A percentile compares a stretch with the other conserved stretches of the same genome.
These are phyloP conservation scores for Paragyromitra xinjiangensis DNA, from an alignment of 495 filamentous ascomycete species.

Conservation along the genomic window DNA sequence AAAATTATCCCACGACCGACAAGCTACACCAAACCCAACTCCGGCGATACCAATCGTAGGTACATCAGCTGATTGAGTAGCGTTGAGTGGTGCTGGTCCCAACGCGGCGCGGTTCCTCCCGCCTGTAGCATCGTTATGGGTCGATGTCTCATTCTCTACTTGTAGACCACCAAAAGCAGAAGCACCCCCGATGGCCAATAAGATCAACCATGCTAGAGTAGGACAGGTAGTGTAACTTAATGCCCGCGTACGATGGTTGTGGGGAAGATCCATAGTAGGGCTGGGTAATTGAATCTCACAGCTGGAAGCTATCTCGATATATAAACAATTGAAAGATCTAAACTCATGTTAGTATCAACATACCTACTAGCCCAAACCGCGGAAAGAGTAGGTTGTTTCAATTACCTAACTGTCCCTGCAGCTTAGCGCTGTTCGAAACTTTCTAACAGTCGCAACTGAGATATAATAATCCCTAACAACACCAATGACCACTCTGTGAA, in stretches of 20 bases:
- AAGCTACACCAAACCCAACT: conserved; percentile 3
- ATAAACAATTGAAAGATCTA: not conserved
- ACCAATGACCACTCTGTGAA: not conserved
- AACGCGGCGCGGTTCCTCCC: too few relatives aligned
- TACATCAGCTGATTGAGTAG: too few relatives aligned
- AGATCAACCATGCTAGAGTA: not conserved
- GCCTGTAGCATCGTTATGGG: too few relatives aligned
- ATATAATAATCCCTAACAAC: not conserved
- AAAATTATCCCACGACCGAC: not conserved
- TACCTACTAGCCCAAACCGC: not conserved
- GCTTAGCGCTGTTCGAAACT: not conserved
- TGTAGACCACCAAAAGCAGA: not conserved
- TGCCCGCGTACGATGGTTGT: not conserved
- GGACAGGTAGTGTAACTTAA: not conserved
- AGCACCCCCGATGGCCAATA: not conserved
- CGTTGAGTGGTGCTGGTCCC: too few relatives aligned
- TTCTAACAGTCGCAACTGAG: not conserved
- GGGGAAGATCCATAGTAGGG: not conserved
- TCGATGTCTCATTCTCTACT: too few relatives aligned
- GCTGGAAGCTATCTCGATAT: not conserved
- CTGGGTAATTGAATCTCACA: too few relatives aligned
- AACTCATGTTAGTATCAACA: not conserved
- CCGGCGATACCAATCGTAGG: not conserved
- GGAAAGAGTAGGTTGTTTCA: not conserved
- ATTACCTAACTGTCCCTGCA: not conserved